Evolutionary conservation across 352 stramenopile genomes (phyloP).

Genomic region (Pythium vanterpoolii): DNA sequence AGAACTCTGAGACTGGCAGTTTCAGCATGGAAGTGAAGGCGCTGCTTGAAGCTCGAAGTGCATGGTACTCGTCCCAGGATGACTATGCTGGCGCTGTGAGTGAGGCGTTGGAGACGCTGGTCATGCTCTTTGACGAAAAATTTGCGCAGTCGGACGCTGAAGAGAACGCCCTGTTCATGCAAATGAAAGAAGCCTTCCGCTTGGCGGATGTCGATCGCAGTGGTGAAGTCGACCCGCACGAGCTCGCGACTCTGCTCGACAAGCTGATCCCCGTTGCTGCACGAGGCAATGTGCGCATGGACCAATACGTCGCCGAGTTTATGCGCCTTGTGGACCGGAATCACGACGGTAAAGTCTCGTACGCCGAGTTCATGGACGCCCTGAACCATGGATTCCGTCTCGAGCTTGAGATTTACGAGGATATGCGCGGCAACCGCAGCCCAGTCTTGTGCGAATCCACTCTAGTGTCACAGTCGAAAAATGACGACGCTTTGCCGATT

Average conservation of each 20-base stretch:
- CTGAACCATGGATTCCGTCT: constrained; percentile 68
- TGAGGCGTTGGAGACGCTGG: constrained; percentile 55
- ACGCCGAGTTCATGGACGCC: constrained; percentile 73
- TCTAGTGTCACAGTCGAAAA: background rate
- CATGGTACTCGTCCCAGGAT: constrained; percentile 25
- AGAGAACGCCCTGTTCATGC: constrained; percentile 66
- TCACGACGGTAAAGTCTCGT: constrained; percentile 59
- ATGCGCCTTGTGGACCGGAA: constrained; percentile 72
- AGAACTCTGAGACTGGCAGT: constrained; percentile 15
- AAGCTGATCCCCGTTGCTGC: constrained; percentile 54
- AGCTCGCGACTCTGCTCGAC: constrained; percentile 59
- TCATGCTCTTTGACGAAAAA: constrained; percentile 51
- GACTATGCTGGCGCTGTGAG: constrained; percentile 36
- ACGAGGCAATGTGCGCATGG: constrained; percentile 37
- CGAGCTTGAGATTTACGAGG: constrained; percentile 69
- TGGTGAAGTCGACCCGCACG: constrained; percentile 55
- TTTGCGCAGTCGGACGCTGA: constrained; percentile 51
- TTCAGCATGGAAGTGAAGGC: constrained; percentile 18
- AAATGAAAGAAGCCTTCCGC: constrained; percentile 78
- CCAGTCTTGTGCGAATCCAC: constrained; percentile 4
- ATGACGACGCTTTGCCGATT: background rate
- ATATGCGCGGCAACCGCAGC: background rate
- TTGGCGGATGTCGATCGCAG: constrained; percentile 56
- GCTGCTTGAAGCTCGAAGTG: constrained; percentile 1
- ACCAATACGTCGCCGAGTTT: constrained; percentile 77